Percentiles rank a stretch among this genome's conserved stretches.
phyloP scores from a whole-genome alignment of 176 grass and related monocot species.

The Rhynchospora breviuscula region DNA sequence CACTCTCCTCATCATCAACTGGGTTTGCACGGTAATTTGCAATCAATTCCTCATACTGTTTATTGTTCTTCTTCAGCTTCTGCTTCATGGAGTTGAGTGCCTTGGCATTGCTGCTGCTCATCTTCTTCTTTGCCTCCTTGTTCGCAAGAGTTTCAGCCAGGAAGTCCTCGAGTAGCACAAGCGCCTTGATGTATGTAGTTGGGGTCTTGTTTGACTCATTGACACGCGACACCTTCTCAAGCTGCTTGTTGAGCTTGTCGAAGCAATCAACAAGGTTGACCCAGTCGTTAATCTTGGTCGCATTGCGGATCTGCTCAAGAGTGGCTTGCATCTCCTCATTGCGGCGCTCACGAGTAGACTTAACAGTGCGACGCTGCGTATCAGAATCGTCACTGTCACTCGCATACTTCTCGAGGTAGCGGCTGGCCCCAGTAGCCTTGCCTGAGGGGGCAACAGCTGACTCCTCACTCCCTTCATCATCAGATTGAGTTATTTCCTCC shows the following conservation, averaged over 20 bases:
- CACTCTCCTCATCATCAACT: conserved; percentile 51
- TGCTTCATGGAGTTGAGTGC: conserved; percentile 83
- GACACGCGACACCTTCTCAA: conserved; percentile 84
- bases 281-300: conserved; percentile 98
- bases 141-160: conserved; percentile 83
- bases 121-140: conserved; percentile 96
- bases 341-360: conserved; percentile 65
- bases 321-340: conserved; percentile 84
- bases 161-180: conserved; percentile 86
- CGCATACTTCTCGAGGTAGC: conserved; percentile 42
- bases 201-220: conserved; percentile 78
- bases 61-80: conserved; percentile 98
- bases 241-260: conserved; percentile 94
- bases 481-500: conserved; percentile 33
- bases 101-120: conserved; percentile 92
- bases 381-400: conserved; percentile 82
- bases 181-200: conserved; percentile 72
- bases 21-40: conserved; percentile 56
- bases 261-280: conserved; percentile 83
- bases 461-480: conserved; percentile 1
- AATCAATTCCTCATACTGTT: conserved; percentile 78
- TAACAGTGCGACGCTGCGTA: conserved; percentile 52
- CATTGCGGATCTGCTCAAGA: conserved; percentile 89
- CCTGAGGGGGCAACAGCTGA: background rate
- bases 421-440: conserved; percentile 17